These are phyloP conservation scores for Claviceps paspali DNA, from an alignment of 2,329 filamentous ascomycete genomes.

Conservation along the genomic window DNA sequence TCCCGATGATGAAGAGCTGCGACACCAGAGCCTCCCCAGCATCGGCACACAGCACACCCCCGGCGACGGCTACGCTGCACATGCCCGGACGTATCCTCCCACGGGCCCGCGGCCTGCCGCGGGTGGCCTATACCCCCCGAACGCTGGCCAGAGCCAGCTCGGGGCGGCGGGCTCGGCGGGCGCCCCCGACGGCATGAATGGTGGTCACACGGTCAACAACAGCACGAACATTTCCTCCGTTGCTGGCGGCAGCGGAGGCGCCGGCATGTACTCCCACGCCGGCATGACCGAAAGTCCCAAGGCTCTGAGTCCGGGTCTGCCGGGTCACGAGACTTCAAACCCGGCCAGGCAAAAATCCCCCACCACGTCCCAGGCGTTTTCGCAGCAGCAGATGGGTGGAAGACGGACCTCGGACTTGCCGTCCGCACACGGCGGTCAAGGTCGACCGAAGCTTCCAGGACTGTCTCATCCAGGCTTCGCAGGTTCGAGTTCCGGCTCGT, in stretches of 20 bases:
- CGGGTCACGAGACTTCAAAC: constrained; percentile 35
- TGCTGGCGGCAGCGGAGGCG: constrained; percentile 29
- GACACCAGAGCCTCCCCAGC: constrained; percentile 56
- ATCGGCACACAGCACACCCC: constrained; percentile 59
- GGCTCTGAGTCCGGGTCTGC: constrained; percentile 53
- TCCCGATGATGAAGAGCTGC: constrained; percentile 45
- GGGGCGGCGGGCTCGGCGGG: constrained; percentile 39
- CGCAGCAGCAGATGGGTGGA: constrained; percentile 41
- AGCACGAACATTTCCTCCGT: constrained; percentile 35
- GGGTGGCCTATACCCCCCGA: constrained; percentile 47
- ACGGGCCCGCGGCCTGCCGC: constrained; percentile 37
- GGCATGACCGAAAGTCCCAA: constrained; percentile 79
- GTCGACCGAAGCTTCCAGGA: constrained; percentile 22
- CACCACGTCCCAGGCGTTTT: constrained; percentile 48
- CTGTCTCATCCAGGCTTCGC: constrained; percentile 22
- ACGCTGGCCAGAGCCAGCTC: constrained; percentile 35
- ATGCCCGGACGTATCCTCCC: constrained; percentile 68
- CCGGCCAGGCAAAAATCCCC: constrained; percentile 46
- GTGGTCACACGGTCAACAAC: constrained; percentile 31
- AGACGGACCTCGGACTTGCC: constrained; percentile 41
- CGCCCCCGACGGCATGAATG: constrained; percentile 24
- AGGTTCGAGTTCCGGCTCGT: constrained; percentile 15
- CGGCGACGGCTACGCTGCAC: constrained; percentile 38
- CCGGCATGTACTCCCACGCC: constrained; percentile 53
- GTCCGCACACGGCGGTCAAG: constrained; percentile 33